Conservation (phyloP, 495 filamentous ascomycete genomes). For the Chaetomium cochliodes region DNA sequence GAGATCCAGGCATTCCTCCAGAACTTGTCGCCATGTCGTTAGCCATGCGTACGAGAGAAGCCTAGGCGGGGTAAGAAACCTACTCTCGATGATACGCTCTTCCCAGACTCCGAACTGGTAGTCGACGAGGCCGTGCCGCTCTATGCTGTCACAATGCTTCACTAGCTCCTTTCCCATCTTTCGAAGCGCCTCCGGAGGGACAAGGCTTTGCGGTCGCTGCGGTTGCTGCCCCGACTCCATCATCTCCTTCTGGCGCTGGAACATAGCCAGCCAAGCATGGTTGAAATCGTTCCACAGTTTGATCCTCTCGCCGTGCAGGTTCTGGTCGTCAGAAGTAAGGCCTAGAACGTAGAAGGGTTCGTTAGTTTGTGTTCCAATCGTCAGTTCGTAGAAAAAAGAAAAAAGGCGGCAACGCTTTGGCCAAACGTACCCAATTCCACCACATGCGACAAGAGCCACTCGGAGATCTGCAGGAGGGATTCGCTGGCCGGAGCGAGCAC, state of each 20-base stretch:
- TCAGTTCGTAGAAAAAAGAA: neutral
- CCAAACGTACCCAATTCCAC: slow-evolving; percentile 72
- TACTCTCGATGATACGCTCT: slow-evolving; percentile 83
- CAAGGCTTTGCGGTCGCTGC: slow-evolving; percentile 61
- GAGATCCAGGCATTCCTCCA: slow-evolving; percentile 66
- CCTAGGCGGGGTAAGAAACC: slow-evolving; percentile 33
- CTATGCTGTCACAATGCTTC: slow-evolving; percentile 77
- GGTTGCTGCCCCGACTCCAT: slow-evolving; percentile 59
- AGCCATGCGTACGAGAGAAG: slow-evolving; percentile 7
- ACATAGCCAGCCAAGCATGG: slow-evolving; percentile 82
- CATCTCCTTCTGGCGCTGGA: slow-evolving; percentile 85
- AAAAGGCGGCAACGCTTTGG: neutral
- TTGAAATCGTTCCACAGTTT: slow-evolving; percentile 95
- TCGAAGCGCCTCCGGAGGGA: slow-evolving; percentile 67
- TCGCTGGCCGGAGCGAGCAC: slow-evolving; percentile 68
- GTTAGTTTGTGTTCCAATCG: slow-evolving; percentile 10
- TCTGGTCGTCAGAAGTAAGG: slow-evolving; percentile 65
- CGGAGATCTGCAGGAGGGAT: slow-evolving; percentile 73
- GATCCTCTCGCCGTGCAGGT: slow-evolving; percentile 66
- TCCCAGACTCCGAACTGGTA: slow-evolving; percentile 97
- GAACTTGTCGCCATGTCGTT: slow-evolving; percentile 49
- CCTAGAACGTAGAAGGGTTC: slow-evolving; percentile 32
- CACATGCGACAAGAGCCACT: slow-evolving; percentile 81
- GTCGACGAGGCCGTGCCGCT: slow-evolving; percentile 87
- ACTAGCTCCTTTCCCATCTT: slow-evolving; percentile 80